Conservation (phyloP, 140 eudicot genomes). For the Erigeron philadelphicus region DNA sequence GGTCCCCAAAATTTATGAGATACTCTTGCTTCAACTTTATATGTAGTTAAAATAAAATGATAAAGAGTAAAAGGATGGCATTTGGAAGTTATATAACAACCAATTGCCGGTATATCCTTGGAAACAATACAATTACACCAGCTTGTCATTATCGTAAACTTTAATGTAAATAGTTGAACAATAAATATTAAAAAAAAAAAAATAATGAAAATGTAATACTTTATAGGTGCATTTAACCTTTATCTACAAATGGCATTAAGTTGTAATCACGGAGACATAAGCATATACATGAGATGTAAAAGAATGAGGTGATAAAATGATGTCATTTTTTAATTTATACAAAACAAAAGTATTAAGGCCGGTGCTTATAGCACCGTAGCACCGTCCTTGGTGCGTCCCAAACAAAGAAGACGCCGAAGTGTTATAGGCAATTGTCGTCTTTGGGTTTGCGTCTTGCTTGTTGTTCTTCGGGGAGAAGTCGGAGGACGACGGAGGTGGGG, state of each 20-base stretch:
- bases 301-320: constrained; percentile 18
- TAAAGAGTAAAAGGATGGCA: not conserved
- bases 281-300: constrained; percentile 7
- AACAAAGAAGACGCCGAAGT: too few relatives aligned
- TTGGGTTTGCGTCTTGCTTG: too few relatives aligned
- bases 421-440: too few relatives aligned
- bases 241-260: not conserved
- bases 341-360: constrained; percentile 17
- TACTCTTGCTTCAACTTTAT: too few relatives aligned
- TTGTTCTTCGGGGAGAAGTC: too few relatives aligned
- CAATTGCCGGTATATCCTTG: not conserved
- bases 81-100: constrained; percentile 5
- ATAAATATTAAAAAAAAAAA: not conserved
- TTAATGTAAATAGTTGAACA: not conserved
- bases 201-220: not conserved
- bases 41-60: not conserved
- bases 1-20: too few relatives aligned
- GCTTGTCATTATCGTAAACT: not conserved
- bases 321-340: constrained; percentile 23
- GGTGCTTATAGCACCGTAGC: too few relatives aligned
- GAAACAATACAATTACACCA: not conserved
- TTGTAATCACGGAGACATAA: constrained; percentile 6
- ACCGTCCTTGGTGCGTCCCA: too few relatives aligned
- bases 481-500: too few relatives aligned
- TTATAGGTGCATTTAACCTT: constrained; percentile 1